A percentile compares a stretch with the other conserved stretches of the same genome.
Evolutionary conservation across 2,329 filamentous ascomycete genomes (phyloP).

Genomic region (Cryphonectria radicalis): DNA sequence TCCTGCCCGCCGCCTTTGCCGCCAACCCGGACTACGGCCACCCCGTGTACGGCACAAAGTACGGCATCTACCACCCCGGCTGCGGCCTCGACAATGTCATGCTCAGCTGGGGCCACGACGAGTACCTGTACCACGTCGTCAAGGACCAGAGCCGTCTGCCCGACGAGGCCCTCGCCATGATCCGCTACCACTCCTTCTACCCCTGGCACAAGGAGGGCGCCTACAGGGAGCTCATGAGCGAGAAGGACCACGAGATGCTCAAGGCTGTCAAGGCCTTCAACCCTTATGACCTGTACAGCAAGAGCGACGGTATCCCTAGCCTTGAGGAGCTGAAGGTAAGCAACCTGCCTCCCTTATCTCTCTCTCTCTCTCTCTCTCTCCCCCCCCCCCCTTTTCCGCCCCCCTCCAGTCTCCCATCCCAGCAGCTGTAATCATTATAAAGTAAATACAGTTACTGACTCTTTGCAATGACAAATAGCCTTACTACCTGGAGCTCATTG

Average conservation of each 20-base stretch:
- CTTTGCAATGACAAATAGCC: constrained; percentile 46
- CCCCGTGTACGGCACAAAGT: constrained; percentile 73
- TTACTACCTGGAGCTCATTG: constrained; percentile 75
- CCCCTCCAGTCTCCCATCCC: neutral
- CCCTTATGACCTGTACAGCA: constrained; percentile 90
- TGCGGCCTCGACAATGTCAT: constrained; percentile 88
- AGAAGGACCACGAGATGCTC: constrained; percentile 79
- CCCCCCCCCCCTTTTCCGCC: neutral
- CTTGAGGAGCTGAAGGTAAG: constrained; percentile 75
- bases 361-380: too few species aligned
- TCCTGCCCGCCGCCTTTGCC: constrained; percentile 78
- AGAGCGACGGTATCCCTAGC: constrained; percentile 80
- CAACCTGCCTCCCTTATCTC: constrained; percentile 14
- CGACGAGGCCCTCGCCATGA: constrained; percentile 85
- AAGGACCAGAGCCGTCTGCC: constrained; percentile 82
- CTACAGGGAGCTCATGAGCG: constrained; percentile 81
- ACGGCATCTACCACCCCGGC: constrained; percentile 78
- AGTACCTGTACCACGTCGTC: constrained; percentile 85
- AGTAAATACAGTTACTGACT: neutral
- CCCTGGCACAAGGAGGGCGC: constrained; percentile 85
- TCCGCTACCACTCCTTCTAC: constrained; percentile 92
- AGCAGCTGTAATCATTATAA: neutral
- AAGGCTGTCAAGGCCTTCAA: constrained; percentile 85
- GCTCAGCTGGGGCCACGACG: constrained; percentile 89
- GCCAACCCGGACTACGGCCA: constrained; percentile 76